These are phyloP conservation scores for Talaromyces sp. DNA, from an alignment of 2,329 filamentous ascomycete genomes.

Conservation along the genomic window DNA sequence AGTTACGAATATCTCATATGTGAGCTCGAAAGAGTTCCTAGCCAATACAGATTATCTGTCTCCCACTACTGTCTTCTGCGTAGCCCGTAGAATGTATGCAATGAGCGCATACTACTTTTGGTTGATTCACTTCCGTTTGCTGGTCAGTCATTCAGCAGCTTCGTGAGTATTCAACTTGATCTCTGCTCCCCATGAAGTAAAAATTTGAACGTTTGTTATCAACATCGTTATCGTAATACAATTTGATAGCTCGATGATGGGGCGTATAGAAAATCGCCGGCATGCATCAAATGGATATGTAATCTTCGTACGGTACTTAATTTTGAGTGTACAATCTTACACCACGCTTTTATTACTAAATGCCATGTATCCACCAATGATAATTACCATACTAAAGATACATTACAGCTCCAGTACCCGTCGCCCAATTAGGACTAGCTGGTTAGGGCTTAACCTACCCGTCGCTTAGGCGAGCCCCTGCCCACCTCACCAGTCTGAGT, in stretches of 20 bases:
- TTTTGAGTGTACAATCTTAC: neutral
- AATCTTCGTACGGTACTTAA: neutral
- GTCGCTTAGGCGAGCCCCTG: slow-evolving; percentile 48
- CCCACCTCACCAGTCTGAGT: slow-evolving; percentile 38
- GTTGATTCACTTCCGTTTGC: too few relatives aligned
- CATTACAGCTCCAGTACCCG: slow-evolving; percentile 3
- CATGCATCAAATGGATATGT: too few relatives aligned
- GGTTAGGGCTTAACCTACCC: slow-evolving; percentile 45
- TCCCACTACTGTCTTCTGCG: slow-evolving; percentile 23
- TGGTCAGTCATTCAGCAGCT: too few relatives aligned
- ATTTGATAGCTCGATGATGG: too few relatives aligned
- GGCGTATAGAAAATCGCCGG: too few relatives aligned
- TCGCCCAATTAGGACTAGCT: slow-evolving; percentile 31
- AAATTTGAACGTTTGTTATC: too few relatives aligned
- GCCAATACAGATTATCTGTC: slow-evolving; percentile 41
- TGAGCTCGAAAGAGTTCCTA: slow-evolving; percentile 38
- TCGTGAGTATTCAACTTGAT: too few relatives aligned
- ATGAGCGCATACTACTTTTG: too few relatives aligned
- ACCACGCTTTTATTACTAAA: neutral
- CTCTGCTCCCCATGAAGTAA: too few relatives aligned
- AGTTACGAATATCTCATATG: slow-evolving; percentile 40
- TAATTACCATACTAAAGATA: neutral
- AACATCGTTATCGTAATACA: too few relatives aligned
- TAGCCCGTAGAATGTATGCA: slow-evolving; percentile 15
- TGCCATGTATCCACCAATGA: too few relatives aligned